Percentiles rank a stretch among this genome's conserved stretches.
phyloP scores from a whole-genome alignment of 73 alveolate genomes.

The Stentor roeselii region DNA sequence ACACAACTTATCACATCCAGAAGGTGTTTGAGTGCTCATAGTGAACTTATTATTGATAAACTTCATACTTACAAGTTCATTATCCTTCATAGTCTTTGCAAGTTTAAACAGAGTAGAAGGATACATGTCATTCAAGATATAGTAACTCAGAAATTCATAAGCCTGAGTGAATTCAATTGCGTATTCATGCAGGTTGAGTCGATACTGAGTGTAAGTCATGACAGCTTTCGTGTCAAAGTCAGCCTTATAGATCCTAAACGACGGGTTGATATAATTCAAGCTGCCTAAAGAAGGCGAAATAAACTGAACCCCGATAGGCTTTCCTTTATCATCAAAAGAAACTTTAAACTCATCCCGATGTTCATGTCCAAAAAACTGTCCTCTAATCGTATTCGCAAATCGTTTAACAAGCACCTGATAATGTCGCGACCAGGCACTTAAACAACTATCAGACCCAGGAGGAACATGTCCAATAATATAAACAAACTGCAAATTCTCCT shows the following conservation, averaged over 20 bases:
- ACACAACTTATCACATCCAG: background rate
- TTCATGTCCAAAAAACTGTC: constrained; percentile 13
- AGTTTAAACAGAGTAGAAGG: background rate
- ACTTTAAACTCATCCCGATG: background rate
- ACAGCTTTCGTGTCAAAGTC: background rate
- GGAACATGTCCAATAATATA: constrained; percentile 22
- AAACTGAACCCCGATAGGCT: constrained; percentile 6
- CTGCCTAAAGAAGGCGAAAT: background rate
- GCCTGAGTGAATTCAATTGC: background rate
- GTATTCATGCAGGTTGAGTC: background rate
- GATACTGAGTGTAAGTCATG: background rate
- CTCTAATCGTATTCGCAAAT: constrained; percentile 9
- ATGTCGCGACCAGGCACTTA: background rate
- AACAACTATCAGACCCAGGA: background rate
- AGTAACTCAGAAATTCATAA: background rate
- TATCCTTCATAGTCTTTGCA: background rate
- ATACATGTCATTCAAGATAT: background rate
- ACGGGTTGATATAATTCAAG: background rate
- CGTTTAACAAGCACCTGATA: background rate
- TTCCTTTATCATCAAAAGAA: background rate
- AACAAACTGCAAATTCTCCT: background rate
- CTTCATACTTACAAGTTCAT: constrained; percentile 1
- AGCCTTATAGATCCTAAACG: constrained; percentile 1
- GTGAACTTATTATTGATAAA: background rate
- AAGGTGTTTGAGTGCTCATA: background rate